Base-by-base conservation (phyloP, 225 moss, liverwort and hornwort species). In the Polytrichum commune region DNA sequence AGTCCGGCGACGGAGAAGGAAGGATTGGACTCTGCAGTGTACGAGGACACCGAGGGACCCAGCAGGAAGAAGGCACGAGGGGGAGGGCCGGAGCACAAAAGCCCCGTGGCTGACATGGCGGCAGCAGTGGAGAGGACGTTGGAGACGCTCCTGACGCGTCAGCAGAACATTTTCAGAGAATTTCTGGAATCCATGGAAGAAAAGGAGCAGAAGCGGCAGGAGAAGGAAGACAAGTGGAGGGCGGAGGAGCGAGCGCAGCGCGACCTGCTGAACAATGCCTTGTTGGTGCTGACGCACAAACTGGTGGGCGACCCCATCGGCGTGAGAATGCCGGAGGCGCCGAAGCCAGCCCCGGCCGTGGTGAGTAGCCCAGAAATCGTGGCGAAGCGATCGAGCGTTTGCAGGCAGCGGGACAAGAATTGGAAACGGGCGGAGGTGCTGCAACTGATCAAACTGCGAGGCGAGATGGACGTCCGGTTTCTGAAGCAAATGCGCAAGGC, bases 181-280 rank as follows among this genome's bases (percentile, higher is more conserved):
- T 67, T 92, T 8, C 71, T 92, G 57, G 88, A 92, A 29, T 80
- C 88, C 6, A 90, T 92, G 73, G 92, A 92, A 70, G 77, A 83
- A 64, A 92, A 90, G 70, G 92, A 92, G 72, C 85, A 78, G 72
- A 77, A 84, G 77, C 71, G 88, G 8, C 90, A 88, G 62, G 92
- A 92, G 79, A 90, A 88, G 53, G 92, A 92, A 75, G 92, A 92
- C 27, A 90, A 88, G 67, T 92, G 92, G 92, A 86, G 88, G 18
- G 90, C 88, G 5, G 88, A 92, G 68, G 90, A 92, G 74, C 84
- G 83, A 27, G 85, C 80, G 0, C 90, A 88, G 16, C 77, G 84
- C 8, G 92, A 81, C 25, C 79, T 86, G 4, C 90, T 92, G 78
- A 85, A 90, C 77, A 92, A 92, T 38, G 92, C 92, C 33, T 83